Base-by-base conservation (phyloP, 2,329 filamentous ascomycete genomes). In the Exophiala aquamarina region DNA sequence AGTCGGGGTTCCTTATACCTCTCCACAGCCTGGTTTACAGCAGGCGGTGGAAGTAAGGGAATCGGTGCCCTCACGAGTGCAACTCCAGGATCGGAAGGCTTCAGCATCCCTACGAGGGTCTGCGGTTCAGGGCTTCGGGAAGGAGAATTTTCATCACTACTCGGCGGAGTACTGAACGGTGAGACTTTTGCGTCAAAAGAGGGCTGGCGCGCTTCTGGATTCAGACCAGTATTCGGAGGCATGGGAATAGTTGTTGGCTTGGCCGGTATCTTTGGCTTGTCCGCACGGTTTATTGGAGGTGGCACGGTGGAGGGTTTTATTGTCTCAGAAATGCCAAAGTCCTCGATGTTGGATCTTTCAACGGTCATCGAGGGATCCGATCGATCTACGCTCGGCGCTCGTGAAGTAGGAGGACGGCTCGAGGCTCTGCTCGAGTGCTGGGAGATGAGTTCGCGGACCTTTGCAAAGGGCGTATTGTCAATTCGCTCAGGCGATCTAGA, bases 81-180 rank as follows among this genome's bases (percentile, higher is more conserved):
- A 18, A 29, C n/a, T 20, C 28, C 4, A 14, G 41, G 34, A 13
- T 34, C 41, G 11, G 38, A 28, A n/a, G 28, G 37, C 26, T 33
- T 44, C 3, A 34, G 13, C 9, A 31, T 23, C 6, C 39, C 32
- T 11, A 29, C 15, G 4, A 39, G 26, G 23, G 40, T 9, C 15
- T 29, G 15, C 2, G 29, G 9, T 5, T 56, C 48, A 11, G 50
- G 55, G 26, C 50, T 55, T 29, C 17, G 46, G 4, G 42, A 33
- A 4, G 62, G 70, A n/a, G 77, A 72, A 0, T 72, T 84, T 46
- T 79, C 82, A 3, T 81, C 79, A 62, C 86, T 92, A 57, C 82
- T 84, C 0, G 91, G 89, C 14, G 90, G 90, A 28, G 89, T 95
- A 61, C 77, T 90, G 63, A 96, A 95, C 0, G 92, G 91, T 1